Conservation (phyloP, 192 early-diverging fungal genomes). For the Rhizophagus clarus region DNA sequence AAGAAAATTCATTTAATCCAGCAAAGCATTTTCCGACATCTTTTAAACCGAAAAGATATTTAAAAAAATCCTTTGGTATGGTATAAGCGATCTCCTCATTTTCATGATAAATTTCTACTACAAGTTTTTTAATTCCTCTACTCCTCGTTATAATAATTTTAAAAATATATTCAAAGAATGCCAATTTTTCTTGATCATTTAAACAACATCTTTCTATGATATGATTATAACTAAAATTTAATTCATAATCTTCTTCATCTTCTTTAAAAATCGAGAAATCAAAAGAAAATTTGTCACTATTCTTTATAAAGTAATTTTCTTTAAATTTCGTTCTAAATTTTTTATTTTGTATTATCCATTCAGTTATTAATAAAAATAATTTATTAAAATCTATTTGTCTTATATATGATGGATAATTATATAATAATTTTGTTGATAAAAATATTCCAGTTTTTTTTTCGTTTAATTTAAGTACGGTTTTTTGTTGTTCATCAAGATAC, state of each 20-base stretch:
- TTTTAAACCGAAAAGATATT: background rate
- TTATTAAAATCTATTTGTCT: background rate
- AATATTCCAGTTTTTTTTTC: background rate
- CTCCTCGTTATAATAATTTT: background rate
- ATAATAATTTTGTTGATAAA: background rate
- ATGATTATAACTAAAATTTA: background rate
- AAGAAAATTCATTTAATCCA: background rate
- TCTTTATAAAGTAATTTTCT: background rate
- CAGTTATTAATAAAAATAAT: background rate
- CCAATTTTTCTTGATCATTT: background rate
- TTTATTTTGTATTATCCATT: background rate
- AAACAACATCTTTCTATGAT: background rate
- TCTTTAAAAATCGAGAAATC: background rate
- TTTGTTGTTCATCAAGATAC: background rate
- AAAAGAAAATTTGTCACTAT: background rate
- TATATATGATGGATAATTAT: background rate
- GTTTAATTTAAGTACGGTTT: background rate
- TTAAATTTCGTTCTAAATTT: background rate
- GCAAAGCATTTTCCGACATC: background rate
- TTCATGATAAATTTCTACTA: background rate
- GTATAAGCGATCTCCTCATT: background rate
- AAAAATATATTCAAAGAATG: background rate
- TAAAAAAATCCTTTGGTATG: background rate
- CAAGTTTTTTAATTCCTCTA: background rate
- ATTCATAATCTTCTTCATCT: background rate